phyloP scores from a whole-genome alignment of 257 asterid species.

The Perilla frutescens region DNA sequence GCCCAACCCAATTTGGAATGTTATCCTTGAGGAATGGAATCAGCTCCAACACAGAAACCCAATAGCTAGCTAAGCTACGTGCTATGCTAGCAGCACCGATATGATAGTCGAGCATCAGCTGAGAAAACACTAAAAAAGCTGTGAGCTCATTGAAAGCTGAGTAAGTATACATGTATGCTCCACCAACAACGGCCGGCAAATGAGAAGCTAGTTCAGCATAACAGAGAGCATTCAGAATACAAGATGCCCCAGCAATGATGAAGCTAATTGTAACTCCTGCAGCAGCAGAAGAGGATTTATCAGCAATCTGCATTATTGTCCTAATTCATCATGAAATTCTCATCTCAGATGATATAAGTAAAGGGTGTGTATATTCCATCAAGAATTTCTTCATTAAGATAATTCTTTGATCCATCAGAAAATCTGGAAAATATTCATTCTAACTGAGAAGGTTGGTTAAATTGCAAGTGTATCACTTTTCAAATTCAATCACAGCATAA shows the following conservation, averaged over 20 bases:
- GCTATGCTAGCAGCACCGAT: conserved; percentile 99
- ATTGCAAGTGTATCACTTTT: neutral
- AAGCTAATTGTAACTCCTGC: conserved; percentile 94
- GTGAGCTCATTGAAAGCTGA: conserved; percentile 96
- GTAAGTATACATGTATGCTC: conserved; percentile 90
- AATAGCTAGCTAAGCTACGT: conserved; percentile 93
- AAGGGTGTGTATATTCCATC: too few relatives aligned
- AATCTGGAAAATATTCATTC: neutral
- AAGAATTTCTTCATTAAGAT: too few relatives aligned
- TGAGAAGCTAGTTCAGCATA: conserved; percentile 93
- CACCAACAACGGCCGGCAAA: conserved; percentile 99
- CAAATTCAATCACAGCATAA: neutral
- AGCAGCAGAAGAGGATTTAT: conserved; percentile 35
- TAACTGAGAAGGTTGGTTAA: neutral
- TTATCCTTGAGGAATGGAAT: conserved; percentile 69
- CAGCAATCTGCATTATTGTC: too few relatives aligned
- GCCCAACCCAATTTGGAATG: conserved; percentile 92
- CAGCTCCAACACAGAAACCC: conserved; percentile 73
- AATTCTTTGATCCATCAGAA: neutral
- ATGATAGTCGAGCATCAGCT: conserved; percentile 94
- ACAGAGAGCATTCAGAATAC: conserved; percentile 89
- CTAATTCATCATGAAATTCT: too few relatives aligned
- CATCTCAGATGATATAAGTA: too few relatives aligned
- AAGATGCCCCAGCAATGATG: conserved; percentile 86
- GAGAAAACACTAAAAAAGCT: conserved; percentile 91